phyloP scores from a whole-genome alignment of 2,329 filamentous ascomycete genomes.

The Fonsecaea nubica region DNA sequence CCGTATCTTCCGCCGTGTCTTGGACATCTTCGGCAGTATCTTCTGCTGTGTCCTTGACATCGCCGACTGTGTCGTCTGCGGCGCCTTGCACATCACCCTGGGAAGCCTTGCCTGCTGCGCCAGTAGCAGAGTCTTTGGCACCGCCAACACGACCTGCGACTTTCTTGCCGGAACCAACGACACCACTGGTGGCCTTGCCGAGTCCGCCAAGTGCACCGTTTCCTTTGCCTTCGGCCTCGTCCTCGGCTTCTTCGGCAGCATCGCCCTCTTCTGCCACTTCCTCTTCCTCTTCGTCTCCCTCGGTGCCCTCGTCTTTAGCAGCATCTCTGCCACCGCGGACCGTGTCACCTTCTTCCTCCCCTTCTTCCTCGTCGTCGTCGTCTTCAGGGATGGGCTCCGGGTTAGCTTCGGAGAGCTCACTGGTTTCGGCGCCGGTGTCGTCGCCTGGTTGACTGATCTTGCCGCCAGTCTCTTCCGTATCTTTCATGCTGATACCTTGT shows the following conservation, averaged over 20 bases:
- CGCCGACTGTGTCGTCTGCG: constrained; percentile 43
- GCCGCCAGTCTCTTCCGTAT: constrained; percentile 37
- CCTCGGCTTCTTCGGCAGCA: constrained; percentile 42
- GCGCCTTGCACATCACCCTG: constrained; percentile 38
- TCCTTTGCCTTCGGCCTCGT: constrained; percentile 41
- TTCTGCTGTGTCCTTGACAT: constrained; percentile 33
- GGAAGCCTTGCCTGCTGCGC: constrained; percentile 37
- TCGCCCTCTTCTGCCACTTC: constrained; percentile 56
- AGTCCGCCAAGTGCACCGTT: constrained; percentile 34
- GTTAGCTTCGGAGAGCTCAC: constrained; percentile 38
- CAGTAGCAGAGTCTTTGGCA: constrained; percentile 39
- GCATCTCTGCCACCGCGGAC: constrained; percentile 29
- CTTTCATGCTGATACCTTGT: constrained; percentile 37
- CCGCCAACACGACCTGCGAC: constrained; percentile 40
- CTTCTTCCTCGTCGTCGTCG: constrained; percentile 36
- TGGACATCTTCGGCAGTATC: constrained; percentile 33
- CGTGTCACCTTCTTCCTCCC: constrained; percentile 28
- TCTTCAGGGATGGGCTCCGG: constrained; percentile 37
- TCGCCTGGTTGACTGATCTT: constrained; percentile 37
- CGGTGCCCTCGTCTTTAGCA: constrained; percentile 36
- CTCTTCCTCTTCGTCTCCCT: constrained; percentile 44
- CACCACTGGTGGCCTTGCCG: constrained; percentile 32
- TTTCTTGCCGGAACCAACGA: constrained; percentile 38
- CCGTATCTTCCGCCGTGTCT: constrained; percentile 29
- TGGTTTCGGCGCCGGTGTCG: constrained; percentile 39